Conservation (phyloP, 768 basidiomycete genomes). For the Calvatia gigantea region DNA sequence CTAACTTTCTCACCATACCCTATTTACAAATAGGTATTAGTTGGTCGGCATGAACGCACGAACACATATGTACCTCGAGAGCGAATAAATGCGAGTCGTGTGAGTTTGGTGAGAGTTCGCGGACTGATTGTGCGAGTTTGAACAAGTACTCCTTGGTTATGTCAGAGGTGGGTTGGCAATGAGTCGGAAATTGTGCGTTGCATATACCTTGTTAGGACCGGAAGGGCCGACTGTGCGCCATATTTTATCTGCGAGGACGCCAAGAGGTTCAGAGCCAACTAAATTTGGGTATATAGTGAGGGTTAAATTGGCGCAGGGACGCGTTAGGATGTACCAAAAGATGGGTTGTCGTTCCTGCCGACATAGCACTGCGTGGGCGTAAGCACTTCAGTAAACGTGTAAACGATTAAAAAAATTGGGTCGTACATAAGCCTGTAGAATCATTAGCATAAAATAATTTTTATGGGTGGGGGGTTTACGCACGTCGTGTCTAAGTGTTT, state of each 20-base stretch:
- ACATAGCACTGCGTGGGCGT: conserved; percentile 66
- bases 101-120: conserved; percentile 70
- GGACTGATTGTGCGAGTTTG: conserved; percentile 67
- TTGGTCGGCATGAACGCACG: no score
- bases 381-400: neutral
- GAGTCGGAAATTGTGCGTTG: neutral
- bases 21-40: neutral
- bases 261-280: conserved; percentile 87
- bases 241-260: conserved; percentile 63
- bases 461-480: conserved; percentile 13
- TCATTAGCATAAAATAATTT: conserved; percentile 2
- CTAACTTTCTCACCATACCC: conserved; percentile 4
- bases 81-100: conserved; percentile 74
- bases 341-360: conserved; percentile 82
- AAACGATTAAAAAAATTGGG: neutral
- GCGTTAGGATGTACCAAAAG: conserved; percentile 59
- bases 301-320: neutral
- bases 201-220: conserved; percentile 77
- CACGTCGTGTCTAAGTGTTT: conserved; percentile 54
- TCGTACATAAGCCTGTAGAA: conserved; percentile 48
- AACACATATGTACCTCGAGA: conserved; percentile 54
- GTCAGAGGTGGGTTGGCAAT: neutral
- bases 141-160: conserved; percentile 94
- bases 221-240: conserved; percentile 81
- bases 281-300: neutral